phyloP scores from a whole-genome alignment of 768 basidiomycete genomes.

The Tulasnella sp. region DNA sequence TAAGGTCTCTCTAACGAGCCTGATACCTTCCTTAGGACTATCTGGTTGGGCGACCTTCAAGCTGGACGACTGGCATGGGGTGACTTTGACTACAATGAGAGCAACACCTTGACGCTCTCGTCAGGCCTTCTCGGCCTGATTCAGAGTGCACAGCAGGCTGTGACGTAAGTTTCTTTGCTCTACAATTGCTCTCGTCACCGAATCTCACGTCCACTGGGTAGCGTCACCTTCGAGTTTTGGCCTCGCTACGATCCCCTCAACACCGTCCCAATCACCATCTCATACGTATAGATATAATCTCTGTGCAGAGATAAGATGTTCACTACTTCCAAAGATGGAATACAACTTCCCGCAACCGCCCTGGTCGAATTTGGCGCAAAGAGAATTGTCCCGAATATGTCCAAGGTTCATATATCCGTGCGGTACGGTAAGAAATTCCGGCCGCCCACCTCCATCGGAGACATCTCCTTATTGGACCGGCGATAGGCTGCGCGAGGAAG shows the following conservation, averaged over 20 bases:
- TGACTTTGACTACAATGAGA: conserved; percentile 11
- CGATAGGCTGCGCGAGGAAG: too few species aligned
- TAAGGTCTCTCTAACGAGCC: background rate
- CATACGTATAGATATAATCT: background rate
- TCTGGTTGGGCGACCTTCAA: background rate
- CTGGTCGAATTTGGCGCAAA: conserved; percentile 70
- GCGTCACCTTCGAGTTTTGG: conserved; percentile 22
- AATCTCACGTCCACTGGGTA: background rate
- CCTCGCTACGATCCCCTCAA: conserved; percentile 11
- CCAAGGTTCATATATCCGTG: too few species aligned
- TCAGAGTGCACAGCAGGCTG: background rate
- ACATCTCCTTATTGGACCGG: too few species aligned
- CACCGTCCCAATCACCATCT: background rate
- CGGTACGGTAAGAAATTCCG: too few species aligned
- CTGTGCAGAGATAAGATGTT: background rate
- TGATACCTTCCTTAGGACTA: background rate
- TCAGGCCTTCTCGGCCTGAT: background rate
- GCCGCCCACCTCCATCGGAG: too few species aligned
- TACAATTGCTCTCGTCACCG: background rate
- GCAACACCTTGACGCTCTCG: background rate
- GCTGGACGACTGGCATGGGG: background rate
- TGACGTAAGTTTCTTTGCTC: background rate
- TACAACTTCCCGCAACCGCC: conserved; percentile 71
- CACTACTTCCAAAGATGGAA: conserved; percentile 69
- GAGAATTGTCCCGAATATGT: too few species aligned